Evolutionary conservation across 116 monocot species (phyloP), one percentile per base, ranked within the genome.

Genomic region (Iris pallida): DNA sequence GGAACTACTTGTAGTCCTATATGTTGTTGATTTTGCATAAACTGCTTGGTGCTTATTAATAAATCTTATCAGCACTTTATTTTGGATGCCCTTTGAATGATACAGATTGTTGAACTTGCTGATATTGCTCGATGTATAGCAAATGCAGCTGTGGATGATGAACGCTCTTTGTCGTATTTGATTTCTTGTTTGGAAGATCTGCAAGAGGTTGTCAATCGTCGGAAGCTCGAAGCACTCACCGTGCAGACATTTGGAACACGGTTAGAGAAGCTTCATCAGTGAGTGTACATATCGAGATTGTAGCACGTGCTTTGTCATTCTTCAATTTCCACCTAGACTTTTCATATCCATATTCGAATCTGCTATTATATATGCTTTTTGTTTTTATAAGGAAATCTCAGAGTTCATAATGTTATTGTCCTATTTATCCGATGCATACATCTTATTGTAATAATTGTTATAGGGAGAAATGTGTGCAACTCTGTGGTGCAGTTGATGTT

Each of bases 181-280:
- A 89, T 98, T 68, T 89, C 90, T 17, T 98, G 90, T 53, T 63
- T 98, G 54, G 90, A 93, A 86, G 98, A 93, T 84, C 70, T 98
- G 40, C 93, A 93, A 88, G 93, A 93, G 58, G 93, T 98, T 63
- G 75, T 90, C 61, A 86, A 74, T 68, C 93, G 86, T 53, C 78
- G 86, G 66, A 93, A 88, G 70, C 78, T 80, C 48, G 93, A 98
- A 68, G 98, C 98, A 58, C 88, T 98, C 75, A 98, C 93, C 56
- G 90, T 98, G 52, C 92, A 98, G 68, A 98, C 98, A 45, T 98
- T 98, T 83, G 98, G 98, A 61, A 78, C 90, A 47, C 90, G 93
- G 19, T 93, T 98, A 66, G 98, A 98, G 73, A 93, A 90, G 65
- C 93, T 98, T 57, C 92, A 90, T 66, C 80, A 83, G 98, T 93